These are phyloP conservation scores for Angophora floribunda DNA, from an alignment of 345 rosid genomes.

Conservation along the genomic window DNA sequence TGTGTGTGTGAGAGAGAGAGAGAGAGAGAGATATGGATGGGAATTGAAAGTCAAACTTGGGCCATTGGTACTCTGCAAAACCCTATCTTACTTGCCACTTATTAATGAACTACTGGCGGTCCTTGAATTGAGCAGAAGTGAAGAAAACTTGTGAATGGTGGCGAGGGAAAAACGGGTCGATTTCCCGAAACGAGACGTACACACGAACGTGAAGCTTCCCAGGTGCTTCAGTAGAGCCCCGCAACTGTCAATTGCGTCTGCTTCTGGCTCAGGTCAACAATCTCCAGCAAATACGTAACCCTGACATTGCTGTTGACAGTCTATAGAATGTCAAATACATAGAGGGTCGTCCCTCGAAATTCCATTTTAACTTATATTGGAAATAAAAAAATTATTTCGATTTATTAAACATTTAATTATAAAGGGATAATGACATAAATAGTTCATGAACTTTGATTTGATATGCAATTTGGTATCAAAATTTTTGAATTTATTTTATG, in stretches of 20 bases:
- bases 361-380: not conserved
- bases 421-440: no score
- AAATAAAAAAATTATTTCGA: not conserved
- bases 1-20: not conserved
- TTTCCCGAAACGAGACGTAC: not conserved
- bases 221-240: not conserved
- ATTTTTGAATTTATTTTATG: no score
- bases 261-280: not conserved
- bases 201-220: not conserved
- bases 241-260: not conserved
- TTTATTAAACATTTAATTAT: not conserved
- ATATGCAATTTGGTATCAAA: no score
- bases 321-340: not conserved
- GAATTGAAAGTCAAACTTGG: not conserved
- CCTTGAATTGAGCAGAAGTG: not conserved
- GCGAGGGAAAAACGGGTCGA: not conserved
- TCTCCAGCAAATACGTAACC: not conserved
- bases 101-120: not conserved
- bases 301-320: not conserved
- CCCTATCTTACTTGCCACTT: not conserved
- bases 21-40: not conserved
- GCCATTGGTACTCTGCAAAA: not conserved
- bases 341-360: not conserved
- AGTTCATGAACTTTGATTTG: no score
- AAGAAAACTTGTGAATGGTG: not conserved